Base-by-base conservation (phyloP, 129 eudicot species). In the Chrysanthemum seticuspe region DNA sequence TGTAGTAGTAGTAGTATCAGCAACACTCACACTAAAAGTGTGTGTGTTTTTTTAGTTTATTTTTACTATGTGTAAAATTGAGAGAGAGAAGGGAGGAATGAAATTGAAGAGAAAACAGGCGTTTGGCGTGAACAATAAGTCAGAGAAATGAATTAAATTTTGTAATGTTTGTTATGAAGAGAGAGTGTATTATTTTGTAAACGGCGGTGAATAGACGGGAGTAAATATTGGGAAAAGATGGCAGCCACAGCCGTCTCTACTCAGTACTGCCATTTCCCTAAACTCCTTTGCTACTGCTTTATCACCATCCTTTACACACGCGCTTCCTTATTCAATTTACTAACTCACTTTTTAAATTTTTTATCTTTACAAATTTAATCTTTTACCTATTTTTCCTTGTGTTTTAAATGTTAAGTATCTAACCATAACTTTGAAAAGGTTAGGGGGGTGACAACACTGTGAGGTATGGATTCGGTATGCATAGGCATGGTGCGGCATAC, bases 71-170 rank as follows among this genome's bases (percentile, higher is more conserved):
- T 31, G 36, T 31, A 31, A 31, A 31, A 31, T 23, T 23, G 25
- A 23, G 74, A 19, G 65, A 15, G 78, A 47, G 75, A 44, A 31
- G 57, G 60, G 10, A 44, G 64, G 56, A 9, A 55, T 7, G 48
- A 58, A 77, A 54, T 64, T 70, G 78, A 67, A 73, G 76, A 72
- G 83, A 73, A 63, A 74, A 79, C 97, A 91, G 91, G 97, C 97
- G 89, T 91, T 87, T 87, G 91, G 97, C 97, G 97, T 91, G 95
- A 91, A 87, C 68, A 71, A 86, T 67, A 78, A 81, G 87, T 85
- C 76, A 80, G 78, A 78, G 36, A 59, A 49, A 50, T 58, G 29
- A 10, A 74, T 70, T 65, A 49, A 74, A 13, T 53, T 4, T 13
- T 53, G 15, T 74, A 80, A 75, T 2, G 78, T 13, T 13, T 68